A percentile compares a stretch with the other conserved stretches of the same genome.
Evolutionary conservation across 441 rosid species (phyloP).

Genomic region (Brassica hybrid): DNA sequence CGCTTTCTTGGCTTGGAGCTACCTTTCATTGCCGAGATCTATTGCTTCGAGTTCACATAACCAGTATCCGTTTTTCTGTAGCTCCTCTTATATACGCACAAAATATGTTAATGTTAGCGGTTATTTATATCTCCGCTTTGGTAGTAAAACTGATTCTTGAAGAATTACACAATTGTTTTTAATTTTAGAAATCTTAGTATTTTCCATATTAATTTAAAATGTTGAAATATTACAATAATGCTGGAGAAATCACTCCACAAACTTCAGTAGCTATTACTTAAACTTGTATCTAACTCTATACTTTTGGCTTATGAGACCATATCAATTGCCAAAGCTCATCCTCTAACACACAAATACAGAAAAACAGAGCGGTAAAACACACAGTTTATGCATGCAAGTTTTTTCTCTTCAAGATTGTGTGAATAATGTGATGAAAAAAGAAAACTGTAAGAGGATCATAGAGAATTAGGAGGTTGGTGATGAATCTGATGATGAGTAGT

Average conservation of each 20-base stretch:
- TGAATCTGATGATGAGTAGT: conserved; percentile 58
- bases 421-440: background rate
- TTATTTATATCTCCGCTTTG: background rate
- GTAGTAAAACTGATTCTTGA: background rate
- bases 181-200: background rate
- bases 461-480: conserved; percentile 34
- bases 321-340: conserved; percentile 27
- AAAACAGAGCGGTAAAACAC: background rate
- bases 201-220: background rate
- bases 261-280: background rate
- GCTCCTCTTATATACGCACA: background rate
- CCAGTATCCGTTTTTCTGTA: background rate
- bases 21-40: too few relatives aligned
- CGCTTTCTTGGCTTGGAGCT: too few relatives aligned
- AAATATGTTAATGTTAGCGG: background rate
- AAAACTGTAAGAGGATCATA: conserved; percentile 7
- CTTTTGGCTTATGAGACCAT: conserved; percentile 10
- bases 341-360: conserved; percentile 8
- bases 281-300: background rate
- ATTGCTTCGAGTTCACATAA: too few relatives aligned
- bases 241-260: conserved; percentile 19
- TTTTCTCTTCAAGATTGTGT: background rate
- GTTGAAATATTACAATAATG: background rate
- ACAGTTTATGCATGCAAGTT: conserved; percentile 17
- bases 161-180: background rate